A percentile compares a stretch with the other conserved stretches of the same genome.
phyloP scores from a whole-genome alignment of 2,329 filamentous ascomycete genomes.

The Salinomyces thailandicus region DNA sequence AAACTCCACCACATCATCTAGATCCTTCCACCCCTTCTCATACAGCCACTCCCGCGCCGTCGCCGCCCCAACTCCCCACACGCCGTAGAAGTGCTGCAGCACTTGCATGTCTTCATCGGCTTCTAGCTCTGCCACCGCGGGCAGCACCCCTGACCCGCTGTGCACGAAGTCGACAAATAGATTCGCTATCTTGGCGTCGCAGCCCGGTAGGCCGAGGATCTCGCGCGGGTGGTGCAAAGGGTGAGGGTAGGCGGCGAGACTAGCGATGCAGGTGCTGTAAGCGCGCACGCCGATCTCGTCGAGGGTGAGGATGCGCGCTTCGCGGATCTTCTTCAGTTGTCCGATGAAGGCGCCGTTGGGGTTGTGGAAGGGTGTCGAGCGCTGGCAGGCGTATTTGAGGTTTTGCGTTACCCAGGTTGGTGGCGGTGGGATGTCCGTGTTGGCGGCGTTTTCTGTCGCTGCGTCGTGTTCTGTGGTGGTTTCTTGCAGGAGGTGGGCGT shows the following conservation, averaged over 20 bases:
- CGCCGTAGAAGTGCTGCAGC: conserved; percentile 64
- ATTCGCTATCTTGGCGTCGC: conserved; percentile 65
- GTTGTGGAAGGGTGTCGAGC: conserved; percentile 56
- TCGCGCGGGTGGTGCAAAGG: conserved; percentile 36
- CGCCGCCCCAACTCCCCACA: conserved; percentile 83
- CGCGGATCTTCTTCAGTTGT: conserved; percentile 63
- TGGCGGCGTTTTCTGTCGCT: conserved; percentile 26
- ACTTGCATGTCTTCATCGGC: conserved; percentile 53
- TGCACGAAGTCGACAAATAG: conserved; percentile 67
- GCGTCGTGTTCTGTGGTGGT: conserved; percentile 69
- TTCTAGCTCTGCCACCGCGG: conserved; percentile 54
- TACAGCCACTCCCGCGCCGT: conserved; percentile 75
- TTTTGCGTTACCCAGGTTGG: conserved; percentile 59
- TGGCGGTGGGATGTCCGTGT: conserved; percentile 49
- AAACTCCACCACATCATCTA: conserved; percentile 76
- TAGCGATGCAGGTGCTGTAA: conserved; percentile 78
- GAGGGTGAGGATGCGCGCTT: conserved; percentile 56
- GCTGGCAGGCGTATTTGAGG: conserved; percentile 67
- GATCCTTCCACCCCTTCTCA: conserved; percentile 63
- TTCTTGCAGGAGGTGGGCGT: conserved; percentile 48
- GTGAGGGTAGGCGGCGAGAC: conserved; percentile 70
- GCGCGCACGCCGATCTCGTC: conserved; percentile 75
- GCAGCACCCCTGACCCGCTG: conserved; percentile 44
- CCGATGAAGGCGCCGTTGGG: conserved; percentile 68
- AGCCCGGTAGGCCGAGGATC: conserved; percentile 56